phyloP scores from a whole-genome alignment of 495 filamentous ascomycete genomes.

The Hypoxylon trugodes region DNA sequence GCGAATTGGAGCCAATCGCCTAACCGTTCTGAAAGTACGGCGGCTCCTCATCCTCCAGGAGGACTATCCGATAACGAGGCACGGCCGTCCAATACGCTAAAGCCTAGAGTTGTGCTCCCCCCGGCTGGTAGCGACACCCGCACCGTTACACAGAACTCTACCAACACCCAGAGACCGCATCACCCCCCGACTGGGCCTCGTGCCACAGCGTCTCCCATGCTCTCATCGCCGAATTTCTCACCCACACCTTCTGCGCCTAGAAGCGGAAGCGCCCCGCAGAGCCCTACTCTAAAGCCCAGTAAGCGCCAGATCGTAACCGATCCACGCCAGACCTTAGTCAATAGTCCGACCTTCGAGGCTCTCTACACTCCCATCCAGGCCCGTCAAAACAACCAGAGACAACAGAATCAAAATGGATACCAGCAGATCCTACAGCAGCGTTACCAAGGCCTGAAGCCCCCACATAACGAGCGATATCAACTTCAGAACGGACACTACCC shows the following conservation, averaged over 20 bases:
- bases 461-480: background rate
- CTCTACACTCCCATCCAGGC: conserved; percentile 9
- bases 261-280: background rate
- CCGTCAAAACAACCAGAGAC: background rate
- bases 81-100: too few relatives aligned
- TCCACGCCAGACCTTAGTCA: background rate
- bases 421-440: background rate
- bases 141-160: too few relatives aligned
- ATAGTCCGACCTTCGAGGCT: conserved; percentile 2
- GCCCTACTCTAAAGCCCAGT: background rate
- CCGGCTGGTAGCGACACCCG: too few relatives aligned
- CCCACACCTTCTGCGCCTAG: background rate
- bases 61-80: too few relatives aligned
- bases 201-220: too few relatives aligned
- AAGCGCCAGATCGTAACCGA: conserved; percentile 4
- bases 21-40: too few relatives aligned
- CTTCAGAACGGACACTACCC: background rate
- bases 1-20: too few relatives aligned
- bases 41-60: too few relatives aligned
- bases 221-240: background rate
- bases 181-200: too few relatives aligned
- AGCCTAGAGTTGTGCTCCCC: too few relatives aligned
- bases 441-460: background rate
- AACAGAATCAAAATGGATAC: too few relatives aligned
- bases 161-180: too few relatives aligned